These are phyloP conservation scores for Nemania sp. DNA, from an alignment of 2,329 filamentous ascomycete genomes.

Conservation along the genomic window DNA sequence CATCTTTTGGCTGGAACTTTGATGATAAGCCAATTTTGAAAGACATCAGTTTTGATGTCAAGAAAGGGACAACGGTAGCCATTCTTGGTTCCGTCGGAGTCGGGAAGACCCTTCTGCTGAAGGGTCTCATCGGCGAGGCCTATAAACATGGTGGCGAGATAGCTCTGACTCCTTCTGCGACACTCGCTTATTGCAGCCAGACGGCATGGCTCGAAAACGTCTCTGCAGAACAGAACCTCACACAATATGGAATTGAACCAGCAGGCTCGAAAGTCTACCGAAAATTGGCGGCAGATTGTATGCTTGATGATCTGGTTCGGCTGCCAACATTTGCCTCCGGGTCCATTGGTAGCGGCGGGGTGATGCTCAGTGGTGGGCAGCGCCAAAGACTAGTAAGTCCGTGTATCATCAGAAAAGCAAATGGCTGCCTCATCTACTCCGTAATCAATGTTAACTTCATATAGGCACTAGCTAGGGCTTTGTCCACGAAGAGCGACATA, in stretches of 20 bases:
- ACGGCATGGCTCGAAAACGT: neutral
- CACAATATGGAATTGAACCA: no score
- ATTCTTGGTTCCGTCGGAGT: constrained; percentile 49
- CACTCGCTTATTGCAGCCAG: constrained; percentile 7
- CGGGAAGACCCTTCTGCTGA: constrained; percentile 48
- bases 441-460: constrained; percentile 36
- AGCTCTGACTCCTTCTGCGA: neutral
- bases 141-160: neutral
- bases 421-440: no score
- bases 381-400: neutral
- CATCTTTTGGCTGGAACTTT: constrained; percentile 4
- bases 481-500: constrained; percentile 38
- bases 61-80: constrained; percentile 41
- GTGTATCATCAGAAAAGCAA: no score
- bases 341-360: neutral
- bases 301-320: neutral
- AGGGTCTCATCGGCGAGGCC: neutral
- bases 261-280: neutral
- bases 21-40: neutral
- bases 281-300: neutral
- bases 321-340: neutral
- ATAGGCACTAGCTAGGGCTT: constrained; percentile 41
- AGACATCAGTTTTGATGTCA: constrained; percentile 41
- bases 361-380: neutral
- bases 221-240: neutral